phyloP scores from a whole-genome alignment of 2,329 filamentous ascomycete genomes.

The Sporothrix pseudoabietina region DNA sequence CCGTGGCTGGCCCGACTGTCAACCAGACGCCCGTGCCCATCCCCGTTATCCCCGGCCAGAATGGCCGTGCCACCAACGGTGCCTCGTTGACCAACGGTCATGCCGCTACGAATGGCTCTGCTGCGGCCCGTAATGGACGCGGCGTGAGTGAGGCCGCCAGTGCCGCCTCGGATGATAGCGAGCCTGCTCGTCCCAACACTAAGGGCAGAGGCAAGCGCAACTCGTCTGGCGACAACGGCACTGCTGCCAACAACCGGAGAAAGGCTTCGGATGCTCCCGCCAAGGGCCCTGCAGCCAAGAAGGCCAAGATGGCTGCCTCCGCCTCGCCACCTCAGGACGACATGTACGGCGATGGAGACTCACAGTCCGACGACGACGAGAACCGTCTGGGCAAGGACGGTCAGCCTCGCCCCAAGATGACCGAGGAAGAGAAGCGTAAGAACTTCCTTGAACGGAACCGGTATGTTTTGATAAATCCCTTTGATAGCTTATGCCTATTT shows the following conservation, averaged over 20 bases:
- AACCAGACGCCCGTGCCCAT: slow-evolving; percentile 26
- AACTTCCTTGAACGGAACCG: slow-evolving; percentile 97
- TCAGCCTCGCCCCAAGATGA: slow-evolving; percentile 79
- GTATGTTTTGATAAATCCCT: slow-evolving; percentile 48
- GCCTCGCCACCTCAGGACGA: slow-evolving; percentile 33
- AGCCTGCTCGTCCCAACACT: slow-evolving; percentile 65
- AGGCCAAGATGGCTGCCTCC: slow-evolving; percentile 58
- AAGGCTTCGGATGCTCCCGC: slow-evolving; percentile 69
- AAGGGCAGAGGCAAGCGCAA: slow-evolving; percentile 72
- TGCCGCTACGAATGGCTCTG: neutral
- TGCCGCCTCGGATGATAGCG: slow-evolving; percentile 72
- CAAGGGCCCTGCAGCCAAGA: slow-evolving; percentile 70
- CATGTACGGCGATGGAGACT: slow-evolving; percentile 37
- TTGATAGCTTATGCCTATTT: neutral
- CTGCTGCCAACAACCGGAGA: slow-evolving; percentile 66
- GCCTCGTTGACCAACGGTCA: slow-evolving; percentile 56
- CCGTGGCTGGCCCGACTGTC: neutral
- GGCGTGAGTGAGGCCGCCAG: slow-evolving; percentile 69
- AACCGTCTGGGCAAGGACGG: slow-evolving; percentile 58
- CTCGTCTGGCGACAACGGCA: slow-evolving; percentile 43
- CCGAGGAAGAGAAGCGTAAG: slow-evolving; percentile 96
- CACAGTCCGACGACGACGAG: slow-evolving; percentile 49
- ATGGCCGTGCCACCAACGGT: slow-evolving; percentile 42
- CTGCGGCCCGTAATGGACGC: slow-evolving; percentile 46
- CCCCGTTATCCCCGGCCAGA: slow-evolving; percentile 34